Conservation (phyloP, 2,329 filamentous ascomycete genomes). For the Chalaropsis thielavioides region DNA sequence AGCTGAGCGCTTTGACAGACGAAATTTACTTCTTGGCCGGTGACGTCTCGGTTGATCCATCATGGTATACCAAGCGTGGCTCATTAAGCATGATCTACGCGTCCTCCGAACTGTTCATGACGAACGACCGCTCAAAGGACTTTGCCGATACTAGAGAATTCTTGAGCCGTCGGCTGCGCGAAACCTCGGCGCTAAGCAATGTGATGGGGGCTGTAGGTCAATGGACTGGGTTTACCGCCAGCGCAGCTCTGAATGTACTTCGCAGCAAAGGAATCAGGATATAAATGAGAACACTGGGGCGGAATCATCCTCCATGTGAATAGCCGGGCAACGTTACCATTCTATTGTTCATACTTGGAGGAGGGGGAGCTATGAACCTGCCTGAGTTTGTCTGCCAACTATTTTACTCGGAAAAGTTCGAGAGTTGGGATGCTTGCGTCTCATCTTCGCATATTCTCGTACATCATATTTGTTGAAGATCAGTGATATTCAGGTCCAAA, state of each 20-base stretch:
- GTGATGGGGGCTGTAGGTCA: conserved; percentile 50
- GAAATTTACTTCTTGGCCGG: conserved; percentile 84
- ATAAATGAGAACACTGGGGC: conserved; percentile 27
- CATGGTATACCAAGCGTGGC: conserved; percentile 64
- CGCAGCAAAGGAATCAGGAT: conserved; percentile 79
- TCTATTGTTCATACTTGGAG: no score
- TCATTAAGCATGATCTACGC: conserved; percentile 47
- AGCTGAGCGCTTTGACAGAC: conserved; percentile 71
- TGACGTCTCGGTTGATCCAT: conserved; percentile 65
- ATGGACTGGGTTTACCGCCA: conserved; percentile 71
- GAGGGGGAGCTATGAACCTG: no score
- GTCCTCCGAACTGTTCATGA: conserved; percentile 83
- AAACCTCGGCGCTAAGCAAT: conserved; percentile 48
- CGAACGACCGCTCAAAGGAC: conserved; percentile 61
- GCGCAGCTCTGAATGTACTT: conserved; percentile 63
- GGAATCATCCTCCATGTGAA: background rate
- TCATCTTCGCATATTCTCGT: no score
- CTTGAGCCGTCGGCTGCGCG: conserved; percentile 58
- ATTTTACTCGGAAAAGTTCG: no score
- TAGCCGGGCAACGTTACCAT: no score
- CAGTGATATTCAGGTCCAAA: no score
- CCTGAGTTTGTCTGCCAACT: no score
- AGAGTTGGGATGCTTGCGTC: no score
- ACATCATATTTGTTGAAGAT: no score
- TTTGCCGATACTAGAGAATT: conserved; percentile 69